phyloP scores from a whole-genome alignment of 1,139 yeast genomes.

The Protomyces inundatus region DNA sequence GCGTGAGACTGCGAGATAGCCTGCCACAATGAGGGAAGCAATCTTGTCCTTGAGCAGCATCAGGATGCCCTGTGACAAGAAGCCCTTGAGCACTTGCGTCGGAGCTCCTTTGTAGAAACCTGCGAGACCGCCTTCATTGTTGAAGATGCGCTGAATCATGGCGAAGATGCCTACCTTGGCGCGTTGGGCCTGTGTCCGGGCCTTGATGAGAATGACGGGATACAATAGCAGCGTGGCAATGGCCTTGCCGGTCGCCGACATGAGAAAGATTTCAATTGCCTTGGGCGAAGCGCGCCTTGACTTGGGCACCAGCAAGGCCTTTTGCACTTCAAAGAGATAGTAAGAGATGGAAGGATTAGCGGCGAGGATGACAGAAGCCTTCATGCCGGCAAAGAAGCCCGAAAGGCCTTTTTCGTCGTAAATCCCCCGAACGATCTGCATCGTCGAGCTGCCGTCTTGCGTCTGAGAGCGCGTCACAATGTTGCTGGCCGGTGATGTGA shows the following conservation, averaged over 20 bases:
- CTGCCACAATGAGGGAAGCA: slow-evolving; percentile 10
- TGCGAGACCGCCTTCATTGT: slow-evolving; percentile 12
- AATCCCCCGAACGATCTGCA: slow-evolving; percentile 52
- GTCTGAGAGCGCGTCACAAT: slow-evolving; percentile 86
- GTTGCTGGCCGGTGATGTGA: slow-evolving; percentile 81
- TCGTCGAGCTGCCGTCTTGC: slow-evolving; percentile 35
- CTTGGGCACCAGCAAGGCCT: slow-evolving; percentile 19
- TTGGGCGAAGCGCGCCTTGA: slow-evolving; percentile 7
- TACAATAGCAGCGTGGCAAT: slow-evolving; percentile 77
- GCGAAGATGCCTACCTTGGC: slow-evolving; percentile 6
- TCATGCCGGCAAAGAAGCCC: slow-evolving; percentile 80
- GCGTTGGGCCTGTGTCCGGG: slow-evolving; percentile 59
- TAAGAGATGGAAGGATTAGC: slow-evolving; percentile 83
- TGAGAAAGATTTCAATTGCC: slow-evolving; percentile 57
- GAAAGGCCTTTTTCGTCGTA: slow-evolving; percentile 59
- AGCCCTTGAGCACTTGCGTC: slow-evolving; percentile 24
- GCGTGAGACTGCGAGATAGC: slow-evolving; percentile 11
- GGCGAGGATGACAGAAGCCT: slow-evolving; percentile 73
- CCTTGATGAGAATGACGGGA: slow-evolving; percentile 80
- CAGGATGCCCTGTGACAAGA: slow-evolving; percentile 23
- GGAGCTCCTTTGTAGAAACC: slow-evolving; percentile 21
- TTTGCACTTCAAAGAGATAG: slow-evolving; percentile 69
- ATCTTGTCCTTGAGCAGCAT: slow-evolving; percentile 25
- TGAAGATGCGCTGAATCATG: slow-evolving; percentile 10
- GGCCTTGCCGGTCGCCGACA: slow-evolving; percentile 76